Evolutionary conservation across 495 filamentous ascomycete species (phyloP).

Genomic region (Tuber calosporum): DNA sequence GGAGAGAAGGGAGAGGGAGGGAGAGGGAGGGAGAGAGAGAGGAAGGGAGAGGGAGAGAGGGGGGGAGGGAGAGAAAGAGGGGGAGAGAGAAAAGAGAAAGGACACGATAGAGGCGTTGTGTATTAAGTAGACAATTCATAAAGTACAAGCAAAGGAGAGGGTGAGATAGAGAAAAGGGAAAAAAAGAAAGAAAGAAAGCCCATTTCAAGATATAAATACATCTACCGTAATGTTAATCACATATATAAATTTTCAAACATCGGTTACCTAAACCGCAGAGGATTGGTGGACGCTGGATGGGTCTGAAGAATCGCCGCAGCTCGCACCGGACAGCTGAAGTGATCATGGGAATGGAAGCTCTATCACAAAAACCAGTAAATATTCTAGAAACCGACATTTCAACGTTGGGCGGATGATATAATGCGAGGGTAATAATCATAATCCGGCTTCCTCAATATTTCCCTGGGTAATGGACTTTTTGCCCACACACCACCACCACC

Average conservation of each 20-base stretch:
- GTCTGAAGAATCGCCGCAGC: background rate
- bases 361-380: background rate
- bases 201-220: background rate
- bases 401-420: background rate
- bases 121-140: background rate
- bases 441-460: background rate
- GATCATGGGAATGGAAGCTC: background rate
- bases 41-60: background rate
- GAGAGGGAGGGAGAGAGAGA: background rate
- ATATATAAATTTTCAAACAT: background rate
- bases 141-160: background rate
- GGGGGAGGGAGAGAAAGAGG: too few species aligned
- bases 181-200: background rate
- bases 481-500: background rate
- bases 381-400: background rate
- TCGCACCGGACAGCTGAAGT: background rate
- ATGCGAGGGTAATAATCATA: background rate
- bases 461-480: background rate
- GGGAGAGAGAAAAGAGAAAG: background rate
- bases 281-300: background rate
- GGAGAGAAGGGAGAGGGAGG: background rate
- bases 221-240: background rate
- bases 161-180: background rate
- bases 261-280: background rate
- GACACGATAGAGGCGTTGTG: background rate